Evolutionary conservation across 306 rosid genomes (phyloP), one percentile per base, ranked within the genome.

Genomic region (Cercis canadensis): DNA sequence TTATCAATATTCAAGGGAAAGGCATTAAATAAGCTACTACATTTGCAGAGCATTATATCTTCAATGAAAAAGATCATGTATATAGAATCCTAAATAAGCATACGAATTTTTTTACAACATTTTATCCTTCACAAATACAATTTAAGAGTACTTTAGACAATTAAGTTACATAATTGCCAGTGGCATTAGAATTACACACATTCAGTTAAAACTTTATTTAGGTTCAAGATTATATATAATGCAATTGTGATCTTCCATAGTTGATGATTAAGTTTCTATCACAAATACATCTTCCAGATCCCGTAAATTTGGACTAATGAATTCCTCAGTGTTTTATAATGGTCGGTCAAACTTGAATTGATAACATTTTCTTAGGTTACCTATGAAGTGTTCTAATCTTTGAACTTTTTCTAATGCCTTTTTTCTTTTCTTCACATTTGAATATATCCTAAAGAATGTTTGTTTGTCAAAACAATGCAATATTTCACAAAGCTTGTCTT

Each of bases 401-500:
- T 47, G 31, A 29, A 24, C 1, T 24, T 24, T 24, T 46, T 68
- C 60, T 57, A 15, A 21, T 72, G 31, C 16, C 16, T 69, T 58
- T 57, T 56, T 57, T 73, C 46, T 77, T 52, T 41, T 62, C 65
- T 72, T 53, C 47, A 31, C 58, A 1, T 67, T 56, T 43, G 40
- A 39, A 15, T 61, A 62, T 58, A 50, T 71, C 31, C 11, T 5
- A 54, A 46, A 43, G 55, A 44, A 55, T 39, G n/a, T 17, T 33
- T 39, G n/a, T 17, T 33, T 32, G 65, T 16, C 50, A 56, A 40
- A 65, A 14, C 64, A 54, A 39, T 24, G n/a, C n/a, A n/a, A n/a
- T n/a, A n/a, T n/a, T n/a, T n/a, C n/a, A n/a, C 40, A 66, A 68
- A 77, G 55, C 33, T 44, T 73, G 39, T 63, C 74, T 69, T 34